phyloP scores from a whole-genome alignment of 108 stramenopile genomes.

The Stephanodiscus triporus region DNA sequence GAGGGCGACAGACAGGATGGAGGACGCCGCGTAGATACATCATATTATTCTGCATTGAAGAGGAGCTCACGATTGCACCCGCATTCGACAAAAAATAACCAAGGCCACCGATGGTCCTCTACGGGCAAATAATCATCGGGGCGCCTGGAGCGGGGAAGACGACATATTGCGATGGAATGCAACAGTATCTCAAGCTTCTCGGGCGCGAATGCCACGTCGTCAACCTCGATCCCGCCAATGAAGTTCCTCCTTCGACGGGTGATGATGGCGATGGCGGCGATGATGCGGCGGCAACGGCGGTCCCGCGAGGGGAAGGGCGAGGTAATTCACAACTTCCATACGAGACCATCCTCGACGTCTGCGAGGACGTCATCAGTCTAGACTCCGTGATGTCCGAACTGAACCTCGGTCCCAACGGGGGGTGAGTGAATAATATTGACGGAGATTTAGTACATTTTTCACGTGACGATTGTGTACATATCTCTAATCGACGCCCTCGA shows the following conservation, averaged over 20 bases:
- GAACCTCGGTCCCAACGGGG: slow-evolving; percentile 96
- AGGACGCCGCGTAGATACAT: too few species aligned
- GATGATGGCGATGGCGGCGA: slow-evolving; percentile 19
- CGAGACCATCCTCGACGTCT: slow-evolving; percentile 77
- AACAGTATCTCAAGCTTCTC: slow-evolving; percentile 85
- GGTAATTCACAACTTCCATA: slow-evolving; percentile 64
- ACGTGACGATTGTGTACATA: background rate
- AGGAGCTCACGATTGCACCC: too few species aligned
- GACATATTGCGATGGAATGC: slow-evolving; percentile 96
- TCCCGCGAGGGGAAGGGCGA: slow-evolving; percentile 9
- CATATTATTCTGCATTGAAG: background rate
- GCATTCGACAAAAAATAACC: too few species aligned
- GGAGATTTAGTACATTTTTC: background rate
- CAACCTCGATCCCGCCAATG: slow-evolving; percentile 98
- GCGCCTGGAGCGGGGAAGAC: slow-evolving; percentile 98
- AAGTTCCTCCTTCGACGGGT: slow-evolving; percentile 53
- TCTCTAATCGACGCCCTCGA: background rate
- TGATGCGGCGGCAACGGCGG: background rate
- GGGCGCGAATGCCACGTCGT: slow-evolving; percentile 91
- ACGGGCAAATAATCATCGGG: slow-evolving; percentile 96
- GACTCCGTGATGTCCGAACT: slow-evolving; percentile 91
- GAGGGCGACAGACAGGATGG: too few species aligned
- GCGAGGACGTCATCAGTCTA: slow-evolving; percentile 77
- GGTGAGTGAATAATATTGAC: slow-evolving; percentile 22
- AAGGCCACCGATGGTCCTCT: slow-evolving; percentile 72